phyloP scores from a whole-genome alignment of 192 early-diverging fungal genomes.

The Paraglomus occultum region DNA sequence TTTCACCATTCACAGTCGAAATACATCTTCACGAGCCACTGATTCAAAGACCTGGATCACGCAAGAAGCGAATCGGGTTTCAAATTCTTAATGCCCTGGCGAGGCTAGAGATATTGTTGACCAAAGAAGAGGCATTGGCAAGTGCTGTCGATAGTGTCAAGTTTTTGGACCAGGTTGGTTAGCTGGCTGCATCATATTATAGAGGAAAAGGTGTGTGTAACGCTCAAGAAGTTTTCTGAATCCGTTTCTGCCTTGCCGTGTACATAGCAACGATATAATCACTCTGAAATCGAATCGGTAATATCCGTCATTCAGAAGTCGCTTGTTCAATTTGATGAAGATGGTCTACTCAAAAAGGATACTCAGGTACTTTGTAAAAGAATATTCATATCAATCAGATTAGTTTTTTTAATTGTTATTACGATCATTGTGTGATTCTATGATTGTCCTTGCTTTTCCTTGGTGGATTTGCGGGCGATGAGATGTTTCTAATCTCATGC shows the following conservation, averaged over 20 bases:
- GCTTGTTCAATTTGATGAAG: constrained; percentile 23
- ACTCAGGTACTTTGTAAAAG: constrained; percentile 25
- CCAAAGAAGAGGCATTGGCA: constrained; percentile 36
- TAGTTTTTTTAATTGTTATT: background rate
- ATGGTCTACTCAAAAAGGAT: constrained; percentile 24
- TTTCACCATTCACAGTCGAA: constrained; percentile 32
- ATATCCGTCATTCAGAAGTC: constrained; percentile 1
- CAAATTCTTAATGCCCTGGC: constrained; percentile 41
- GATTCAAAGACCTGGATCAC: constrained; percentile 37
- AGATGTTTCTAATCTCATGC: background rate
- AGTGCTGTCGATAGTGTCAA: constrained; percentile 14
- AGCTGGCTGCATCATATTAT: background rate
- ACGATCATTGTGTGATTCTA: no score
- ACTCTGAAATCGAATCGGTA: constrained; percentile 15
- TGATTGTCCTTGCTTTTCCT: background rate
- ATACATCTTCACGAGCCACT: constrained; percentile 45
- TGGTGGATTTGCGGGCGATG: no score
- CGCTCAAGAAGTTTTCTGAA: background rate
- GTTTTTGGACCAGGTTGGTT: constrained; percentile 28
- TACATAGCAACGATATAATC: constrained; percentile 29
- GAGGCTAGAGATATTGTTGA: constrained; percentile 43
- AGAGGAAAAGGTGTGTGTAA: no score
- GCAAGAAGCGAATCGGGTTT: constrained; percentile 44
- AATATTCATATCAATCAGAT: background rate
- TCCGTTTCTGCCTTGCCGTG: background rate